phyloP scores from a whole-genome alignment of 306 rosid species.

The Quercus variabilis region DNA sequence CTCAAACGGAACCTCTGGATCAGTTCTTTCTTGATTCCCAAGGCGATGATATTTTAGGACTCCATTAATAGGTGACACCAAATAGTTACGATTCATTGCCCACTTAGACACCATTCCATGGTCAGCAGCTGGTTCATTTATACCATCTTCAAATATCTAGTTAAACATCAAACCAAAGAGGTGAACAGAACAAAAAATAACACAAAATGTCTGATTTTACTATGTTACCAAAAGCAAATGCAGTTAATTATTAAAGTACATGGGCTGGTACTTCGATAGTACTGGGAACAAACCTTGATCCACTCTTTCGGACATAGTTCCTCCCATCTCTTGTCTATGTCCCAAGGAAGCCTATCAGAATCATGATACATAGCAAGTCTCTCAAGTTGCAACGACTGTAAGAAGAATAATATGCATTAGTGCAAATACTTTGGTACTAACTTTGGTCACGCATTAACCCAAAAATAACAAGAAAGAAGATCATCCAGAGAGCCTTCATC shows the following conservation, averaged over 20 bases:
- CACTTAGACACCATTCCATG: slow-evolving; percentile 52
- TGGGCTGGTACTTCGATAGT: slow-evolving; percentile 2
- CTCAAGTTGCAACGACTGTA: slow-evolving; percentile 90
- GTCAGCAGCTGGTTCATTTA: slow-evolving; percentile 59
- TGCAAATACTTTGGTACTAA: background rate
- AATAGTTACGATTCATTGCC: slow-evolving; percentile 70
- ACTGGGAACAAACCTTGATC: slow-evolving; percentile 72
- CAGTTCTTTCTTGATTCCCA: slow-evolving; percentile 83
- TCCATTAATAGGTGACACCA: slow-evolving; percentile 93
- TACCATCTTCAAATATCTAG: slow-evolving; percentile 97
- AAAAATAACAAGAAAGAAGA: background rate
- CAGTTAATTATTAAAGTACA: slow-evolving; percentile 9
- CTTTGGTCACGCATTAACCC: background rate
- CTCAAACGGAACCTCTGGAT: slow-evolving; percentile 85
- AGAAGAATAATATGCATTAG: slow-evolving; percentile 19
- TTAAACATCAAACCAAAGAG: slow-evolving; percentile 15
- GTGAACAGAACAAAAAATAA: slow-evolving; percentile 10
- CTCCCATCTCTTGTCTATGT: slow-evolving; percentile 82
- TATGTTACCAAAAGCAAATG: background rate
- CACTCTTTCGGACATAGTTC: slow-evolving; percentile 82
- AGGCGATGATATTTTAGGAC: slow-evolving; percentile 86
- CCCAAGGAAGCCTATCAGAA: slow-evolving; percentile 80
- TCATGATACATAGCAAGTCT: slow-evolving; percentile 95
- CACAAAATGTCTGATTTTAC: background rate
- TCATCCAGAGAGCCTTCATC: background rate